A percentile compares a stretch with the other conserved stretches of the same genome.
Evolutionary conservation across 768 basidiomycete genomes (phyloP).

Genomic region (Lentinula guzmanii): DNA sequence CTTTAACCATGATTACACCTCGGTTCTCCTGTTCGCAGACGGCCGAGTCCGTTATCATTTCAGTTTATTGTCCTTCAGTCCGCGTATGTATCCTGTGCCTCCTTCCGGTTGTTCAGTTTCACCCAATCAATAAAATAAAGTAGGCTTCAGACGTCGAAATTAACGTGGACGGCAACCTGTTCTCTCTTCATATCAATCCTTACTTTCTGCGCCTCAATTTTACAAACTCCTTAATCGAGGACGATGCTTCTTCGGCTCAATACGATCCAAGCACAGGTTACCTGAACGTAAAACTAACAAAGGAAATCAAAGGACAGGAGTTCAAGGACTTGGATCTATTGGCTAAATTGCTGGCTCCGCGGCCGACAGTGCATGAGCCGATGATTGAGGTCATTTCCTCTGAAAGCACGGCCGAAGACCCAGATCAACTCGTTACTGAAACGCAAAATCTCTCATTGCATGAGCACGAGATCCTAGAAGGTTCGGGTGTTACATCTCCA

Average conservation of each 20-base stretch:
- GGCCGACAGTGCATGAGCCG: constrained; percentile 26
- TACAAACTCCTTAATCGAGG: constrained; percentile 56
- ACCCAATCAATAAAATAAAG: constrained; percentile 16
- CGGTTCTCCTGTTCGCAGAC: constrained; percentile 68
- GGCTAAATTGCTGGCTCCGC: constrained; percentile 71
- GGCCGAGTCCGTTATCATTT: constrained; percentile 44
- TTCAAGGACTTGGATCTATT: constrained; percentile 79
- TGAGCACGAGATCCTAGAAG: constrained; percentile 54
- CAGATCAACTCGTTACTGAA: constrained; percentile 34
- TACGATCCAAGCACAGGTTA: constrained; percentile 81
- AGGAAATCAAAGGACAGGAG: constrained; percentile 56
- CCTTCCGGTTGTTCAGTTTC: not conserved
- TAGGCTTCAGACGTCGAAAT: constrained; percentile 84
- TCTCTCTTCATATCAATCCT: constrained; percentile 75
- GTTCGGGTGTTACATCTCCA: constrained; percentile 22
- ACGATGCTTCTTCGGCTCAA: constrained; percentile 62
- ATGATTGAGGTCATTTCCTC: constrained; percentile 57
- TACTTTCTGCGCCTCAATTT: constrained; percentile 83
- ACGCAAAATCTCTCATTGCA: constrained; percentile 45
- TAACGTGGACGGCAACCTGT: constrained; percentile 60
- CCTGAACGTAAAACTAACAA: constrained; percentile 67
- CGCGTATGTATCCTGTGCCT: constrained; percentile 38
- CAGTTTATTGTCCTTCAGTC: constrained; percentile 66
- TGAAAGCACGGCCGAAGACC: constrained; percentile 23
- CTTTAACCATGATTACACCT: constrained; percentile 62